Conservation (phyloP, 73 alveolate genomes). For the Paramecium caudatum region DNA sequence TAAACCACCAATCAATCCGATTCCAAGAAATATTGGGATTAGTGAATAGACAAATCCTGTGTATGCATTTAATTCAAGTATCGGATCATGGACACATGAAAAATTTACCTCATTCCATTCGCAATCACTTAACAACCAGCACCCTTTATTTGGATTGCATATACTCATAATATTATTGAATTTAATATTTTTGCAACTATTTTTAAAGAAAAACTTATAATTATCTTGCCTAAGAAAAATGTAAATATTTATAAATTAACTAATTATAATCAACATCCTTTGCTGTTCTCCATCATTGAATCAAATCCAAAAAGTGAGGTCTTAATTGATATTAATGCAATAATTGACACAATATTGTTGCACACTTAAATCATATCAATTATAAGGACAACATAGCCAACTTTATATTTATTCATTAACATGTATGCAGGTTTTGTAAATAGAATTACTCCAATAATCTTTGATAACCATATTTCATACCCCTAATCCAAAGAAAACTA, state of each 20-base stretch:
- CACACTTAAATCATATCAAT: neutral
- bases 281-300: neutral
- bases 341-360: slow-evolving; percentile 8
- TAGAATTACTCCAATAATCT: neutral
- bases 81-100: slow-evolving; percentile 5
- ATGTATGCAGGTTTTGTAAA: slow-evolving; percentile 36
- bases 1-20: slow-evolving; percentile 62
- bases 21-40: slow-evolving; percentile 48
- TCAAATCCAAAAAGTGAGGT: slow-evolving; percentile 20
- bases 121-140: slow-evolving; percentile 45
- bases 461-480: neutral
- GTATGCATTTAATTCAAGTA: neutral
- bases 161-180: too few species aligned
- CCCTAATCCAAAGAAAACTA: neutral
- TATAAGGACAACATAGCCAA: slow-evolving; percentile 33
- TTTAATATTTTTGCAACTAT: too few species aligned
- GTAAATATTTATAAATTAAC: too few species aligned
- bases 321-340: neutral
- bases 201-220: too few species aligned
- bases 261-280: neutral
- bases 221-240: too few species aligned
- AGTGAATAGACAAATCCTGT: slow-evolving; percentile 43
- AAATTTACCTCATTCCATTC: neutral
- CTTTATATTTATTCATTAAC: slow-evolving; percentile 35
- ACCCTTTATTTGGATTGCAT: slow-evolving; percentile 42